These are phyloP conservation scores for Calonectria pteridis DNA, from an alignment of 2,329 filamentous ascomycete species.

Conservation along the genomic window DNA sequence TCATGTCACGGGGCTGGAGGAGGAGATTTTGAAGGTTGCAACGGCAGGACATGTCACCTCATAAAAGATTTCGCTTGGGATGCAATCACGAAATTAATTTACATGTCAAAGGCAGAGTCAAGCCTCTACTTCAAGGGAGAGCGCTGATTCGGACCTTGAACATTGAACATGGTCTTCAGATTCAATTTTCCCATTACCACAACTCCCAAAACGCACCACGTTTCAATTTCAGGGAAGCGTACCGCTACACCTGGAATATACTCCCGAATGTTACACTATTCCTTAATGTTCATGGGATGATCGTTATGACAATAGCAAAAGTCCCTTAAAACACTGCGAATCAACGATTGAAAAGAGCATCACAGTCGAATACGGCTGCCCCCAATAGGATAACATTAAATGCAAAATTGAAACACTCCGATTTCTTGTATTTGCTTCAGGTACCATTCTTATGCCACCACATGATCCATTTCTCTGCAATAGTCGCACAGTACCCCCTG, in stretches of 20 bases:
- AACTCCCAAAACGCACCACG: neutral
- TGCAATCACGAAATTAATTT: neutral
- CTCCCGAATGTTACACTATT: neutral
- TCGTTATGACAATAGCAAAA: neutral
- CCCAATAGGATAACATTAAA: neutral
- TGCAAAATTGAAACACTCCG: neutral
- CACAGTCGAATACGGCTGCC: too few relatives aligned
- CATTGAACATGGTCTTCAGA: neutral
- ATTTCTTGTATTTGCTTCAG: neutral
- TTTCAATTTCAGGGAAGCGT: neutral
- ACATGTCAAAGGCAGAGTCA: neutral
- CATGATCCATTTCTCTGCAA: neutral
- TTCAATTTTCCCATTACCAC: neutral
- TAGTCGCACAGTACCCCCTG: constrained; percentile 25
- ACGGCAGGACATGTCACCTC: constrained; percentile 77
- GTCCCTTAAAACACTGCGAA: neutral
- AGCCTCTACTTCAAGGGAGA: neutral
- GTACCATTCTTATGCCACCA: neutral
- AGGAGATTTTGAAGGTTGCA: constrained; percentile 84
- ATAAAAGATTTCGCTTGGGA: constrained; percentile 11
- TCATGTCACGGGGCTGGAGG: constrained; percentile 80
- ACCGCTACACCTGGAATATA: neutral
- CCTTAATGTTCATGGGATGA: neutral
- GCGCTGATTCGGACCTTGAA: neutral
- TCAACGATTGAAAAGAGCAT: neutral